A percentile compares a stretch with the other conserved stretches of the same genome.
Evolutionary conservation across 148 eudicot species (phyloP).

Genomic region (Diospyros kaki): DNA sequence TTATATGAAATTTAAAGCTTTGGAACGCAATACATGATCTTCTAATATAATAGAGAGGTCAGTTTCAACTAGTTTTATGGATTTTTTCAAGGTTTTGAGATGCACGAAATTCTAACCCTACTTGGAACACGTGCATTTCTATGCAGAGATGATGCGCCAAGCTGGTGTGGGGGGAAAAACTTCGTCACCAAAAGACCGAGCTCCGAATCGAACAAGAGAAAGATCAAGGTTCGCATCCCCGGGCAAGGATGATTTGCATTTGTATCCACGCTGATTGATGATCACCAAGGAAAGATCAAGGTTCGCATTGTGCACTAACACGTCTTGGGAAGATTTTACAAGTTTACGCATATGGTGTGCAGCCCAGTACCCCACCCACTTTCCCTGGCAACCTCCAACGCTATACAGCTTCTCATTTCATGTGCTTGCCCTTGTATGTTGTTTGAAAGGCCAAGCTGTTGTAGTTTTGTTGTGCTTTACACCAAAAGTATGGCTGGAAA

Average conservation of each 20-base stretch:
- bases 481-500: background rate
- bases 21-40: no score
- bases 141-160: slow-evolving; percentile 27
- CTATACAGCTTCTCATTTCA: background rate
- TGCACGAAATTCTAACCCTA: no score
- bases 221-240: slow-evolving; percentile 37
- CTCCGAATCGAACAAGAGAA: slow-evolving; percentile 29
- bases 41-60: no score
- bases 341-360: no score
- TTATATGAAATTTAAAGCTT: no score
- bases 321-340: background rate
- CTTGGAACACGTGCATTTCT: no score
- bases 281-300: background rate
- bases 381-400: background rate
- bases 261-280: background rate
- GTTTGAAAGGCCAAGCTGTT: background rate
- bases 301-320: background rate
- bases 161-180: slow-evolving; percentile 28
- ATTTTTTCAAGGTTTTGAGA: no score
- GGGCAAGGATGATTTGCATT: slow-evolving; percentile 25
- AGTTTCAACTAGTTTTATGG: no score
- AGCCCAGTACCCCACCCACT: no score
- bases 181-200: slow-evolving; percentile 33
- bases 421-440: background rate
- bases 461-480: background rate